Evolutionary conservation across 2,329 filamentous ascomycete species (phyloP), one percentile per base, ranked within the genome.

Genomic region (Rhynchosporium secalis): DNA sequence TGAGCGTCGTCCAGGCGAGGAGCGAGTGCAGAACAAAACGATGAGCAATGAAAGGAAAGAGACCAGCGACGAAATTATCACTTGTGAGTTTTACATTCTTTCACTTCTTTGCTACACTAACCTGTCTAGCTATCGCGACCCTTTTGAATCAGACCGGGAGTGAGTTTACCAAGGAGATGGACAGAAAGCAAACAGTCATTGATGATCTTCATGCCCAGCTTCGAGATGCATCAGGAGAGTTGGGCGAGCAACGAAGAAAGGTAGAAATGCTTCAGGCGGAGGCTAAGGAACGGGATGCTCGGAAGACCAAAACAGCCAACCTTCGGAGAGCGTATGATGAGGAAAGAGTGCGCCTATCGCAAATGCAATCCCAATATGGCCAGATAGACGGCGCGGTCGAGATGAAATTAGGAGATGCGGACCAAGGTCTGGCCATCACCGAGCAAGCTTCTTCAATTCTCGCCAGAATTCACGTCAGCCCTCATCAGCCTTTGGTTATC

Each of bases 201-300:
- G 92, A 97, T 72, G 82, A 86, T 15, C 86, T 96, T 41, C 94
- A 97, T 75, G 80, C 85, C 47, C 87, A 89, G 31, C 87, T 99
- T 57, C 89, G 92, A 55, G 88, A 91, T 61, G 88, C 91, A 1
- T 95, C 92, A 1, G 83, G 88, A 26, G 86, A 90, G 65, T 84
- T 96, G 38, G 87, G 89, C 67, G 89, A 92, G 60, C 89, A 93
- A 60, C 86, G 91, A 60, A 87, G 88, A 61, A 84, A 82, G 28
- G 78, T 96, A 3, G 90, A 96, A 63, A 81, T 84, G 8, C 78
- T 96, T 10, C 88, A 89, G 63, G 80, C 83, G 4, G 86, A 85
- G 43, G 80, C 86, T 29, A 82, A 87, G 76, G 78, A 86, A 76
- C 78, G 85, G 84, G 82, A 78, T 86, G 78, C 75, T 84, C 77